Base-by-base conservation (phyloP, 106 monocot genomes). In the Vanilla planifolia region DNA sequence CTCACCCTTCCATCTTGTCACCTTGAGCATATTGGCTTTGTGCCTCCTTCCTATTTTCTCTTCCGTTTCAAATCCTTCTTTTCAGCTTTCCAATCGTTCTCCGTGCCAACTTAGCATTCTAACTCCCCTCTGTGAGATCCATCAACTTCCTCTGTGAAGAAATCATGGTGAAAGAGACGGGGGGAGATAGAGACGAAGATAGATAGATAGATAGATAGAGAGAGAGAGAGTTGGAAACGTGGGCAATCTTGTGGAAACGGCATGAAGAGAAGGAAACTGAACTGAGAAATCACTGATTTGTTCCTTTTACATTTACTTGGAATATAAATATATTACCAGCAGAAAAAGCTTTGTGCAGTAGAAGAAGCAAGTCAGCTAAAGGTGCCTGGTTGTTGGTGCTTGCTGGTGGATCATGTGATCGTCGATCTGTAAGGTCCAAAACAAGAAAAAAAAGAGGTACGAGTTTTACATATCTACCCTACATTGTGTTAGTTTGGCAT, bases 1-100 rank as follows among this genome's bases (percentile, higher is more conserved):
- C 58, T 86, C 89, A 72, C 73, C 77, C 67, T 82, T 71, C 94
- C 89, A 89, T 73, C 81, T 77, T 21, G 62, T 69, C 51, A 74
- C 64, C 66, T 82, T 92, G 77, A 88, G 88, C 98, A 98, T 98
- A 48, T 67, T 79, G 21, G 34, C 34, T 40, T 47, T 33, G 8
- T 37, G 20, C 48, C 37, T 29, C 11, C 8, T 37, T 68, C 45
- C 41, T 28, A 17, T 59, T 44, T 22, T 30, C 19, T 13, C 10
- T 57, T 33, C n/a, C 11, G 3, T 37, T 68, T 40, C 41, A n/a
- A 17, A 45, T 44, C 13, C 19, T 13, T 13, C 10, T 57, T 33
- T 8, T 33, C 14, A 55, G 7, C 40, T 15, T 53, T 8, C 21
- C 26, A 25, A 14, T 17, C 25, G 0, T 51, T n/a, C 23, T 35